These are phyloP conservation scores for Eucalyptus tenuipes DNA, from an alignment of 345 rosid species.

Conservation along the genomic window DNA sequence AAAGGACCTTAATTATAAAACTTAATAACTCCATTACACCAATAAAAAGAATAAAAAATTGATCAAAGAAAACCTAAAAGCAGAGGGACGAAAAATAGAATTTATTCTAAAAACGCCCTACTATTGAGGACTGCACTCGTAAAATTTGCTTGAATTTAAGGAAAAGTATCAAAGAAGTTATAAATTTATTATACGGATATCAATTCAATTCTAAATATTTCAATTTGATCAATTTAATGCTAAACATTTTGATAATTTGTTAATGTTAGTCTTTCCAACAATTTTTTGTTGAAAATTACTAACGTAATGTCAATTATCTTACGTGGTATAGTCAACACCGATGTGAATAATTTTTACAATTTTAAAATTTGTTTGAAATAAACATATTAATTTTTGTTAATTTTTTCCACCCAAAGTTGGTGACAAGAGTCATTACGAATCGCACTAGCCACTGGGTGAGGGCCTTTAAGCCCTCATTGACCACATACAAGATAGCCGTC, in stretches of 20 bases:
- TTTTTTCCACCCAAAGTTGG: too few species aligned
- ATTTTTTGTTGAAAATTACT: too few species aligned
- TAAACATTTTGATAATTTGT: too few species aligned
- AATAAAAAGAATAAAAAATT: too few species aligned
- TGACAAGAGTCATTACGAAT: rapidly evolving
- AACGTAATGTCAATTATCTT: rapidly evolving
- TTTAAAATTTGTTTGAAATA: too few species aligned
- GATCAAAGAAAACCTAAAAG: not conserved
- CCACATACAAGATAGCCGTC: rapidly evolving
- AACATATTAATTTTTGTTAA: too few species aligned
- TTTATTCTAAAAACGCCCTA: not conserved
- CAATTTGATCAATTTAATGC: too few species aligned
- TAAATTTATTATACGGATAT: rapidly evolving
- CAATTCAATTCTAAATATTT: too few species aligned
- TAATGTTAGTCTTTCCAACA: too few species aligned
- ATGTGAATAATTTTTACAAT: too few species aligned
- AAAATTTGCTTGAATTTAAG: not conserved
- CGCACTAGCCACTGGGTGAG: rapidly evolving
- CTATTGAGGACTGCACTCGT: not conserved
- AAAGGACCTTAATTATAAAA: not conserved
- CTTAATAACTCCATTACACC: too few species aligned
- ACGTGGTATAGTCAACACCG: rapidly evolving
- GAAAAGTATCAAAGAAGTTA: too few species aligned
- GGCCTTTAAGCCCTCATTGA: not conserved
- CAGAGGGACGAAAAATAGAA: not conserved